Conservation (phyloP, 495 filamentous ascomycete genomes). For the Penicillium lividum region DNA sequence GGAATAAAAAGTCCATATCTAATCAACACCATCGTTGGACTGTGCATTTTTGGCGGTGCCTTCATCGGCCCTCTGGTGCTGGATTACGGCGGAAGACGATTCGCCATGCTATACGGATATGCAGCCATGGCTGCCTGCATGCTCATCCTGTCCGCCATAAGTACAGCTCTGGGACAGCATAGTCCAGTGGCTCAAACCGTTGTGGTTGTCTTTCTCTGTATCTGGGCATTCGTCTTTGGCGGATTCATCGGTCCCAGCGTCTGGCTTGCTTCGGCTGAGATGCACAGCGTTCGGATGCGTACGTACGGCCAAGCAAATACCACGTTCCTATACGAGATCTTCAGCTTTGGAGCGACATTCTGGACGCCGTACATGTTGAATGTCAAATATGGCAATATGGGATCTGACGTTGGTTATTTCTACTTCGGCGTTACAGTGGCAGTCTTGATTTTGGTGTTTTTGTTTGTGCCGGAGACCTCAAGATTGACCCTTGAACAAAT, state of each 20-base stretch:
- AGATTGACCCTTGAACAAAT: constrained; percentile 31
- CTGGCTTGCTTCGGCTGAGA: constrained; percentile 25
- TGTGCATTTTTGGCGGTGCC: constrained; percentile 30
- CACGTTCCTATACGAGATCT: constrained; percentile 26
- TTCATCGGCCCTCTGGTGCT: constrained; percentile 25
- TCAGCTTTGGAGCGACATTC: constrained; percentile 29
- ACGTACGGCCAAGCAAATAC: constrained; percentile 33
- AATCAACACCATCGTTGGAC: constrained; percentile 29
- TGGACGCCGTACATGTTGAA: constrained; percentile 36
- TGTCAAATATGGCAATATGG: constrained; percentile 29
- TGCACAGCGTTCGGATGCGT: constrained; percentile 33
- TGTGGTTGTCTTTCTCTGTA: constrained; percentile 25
- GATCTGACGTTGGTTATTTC: constrained; percentile 31
- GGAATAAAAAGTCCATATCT: constrained; percentile 30
- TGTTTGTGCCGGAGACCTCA: constrained; percentile 32
- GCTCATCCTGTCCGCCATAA: constrained; percentile 27
- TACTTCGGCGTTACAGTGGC: constrained; percentile 26
- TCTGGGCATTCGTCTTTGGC: constrained; percentile 34
- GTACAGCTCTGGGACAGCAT: constrained; percentile 15
- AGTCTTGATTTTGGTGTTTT: constrained; percentile 19
- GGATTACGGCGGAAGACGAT: constrained; percentile 30
- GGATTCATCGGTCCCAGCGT: constrained; percentile 27
- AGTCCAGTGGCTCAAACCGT: constrained; percentile 16
- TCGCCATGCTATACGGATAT: constrained; percentile 25
- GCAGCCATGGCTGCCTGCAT: constrained; percentile 28